Base-by-base conservation (phyloP, 345 rosid genomes). In the Eucalyptus erythrocorys region DNA sequence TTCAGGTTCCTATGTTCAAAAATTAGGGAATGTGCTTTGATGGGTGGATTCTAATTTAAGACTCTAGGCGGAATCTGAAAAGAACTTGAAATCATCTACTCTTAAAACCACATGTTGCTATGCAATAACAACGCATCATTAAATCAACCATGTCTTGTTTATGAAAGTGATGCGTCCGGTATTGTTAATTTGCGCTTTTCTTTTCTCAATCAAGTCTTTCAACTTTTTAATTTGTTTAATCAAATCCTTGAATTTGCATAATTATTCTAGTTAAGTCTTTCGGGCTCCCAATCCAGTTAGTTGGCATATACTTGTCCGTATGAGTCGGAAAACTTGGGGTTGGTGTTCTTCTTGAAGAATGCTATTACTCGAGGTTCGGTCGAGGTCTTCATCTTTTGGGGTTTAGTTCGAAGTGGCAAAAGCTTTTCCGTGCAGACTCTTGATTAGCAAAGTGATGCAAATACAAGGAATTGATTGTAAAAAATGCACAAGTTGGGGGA, bases 51-150 rank as follows among this genome's bases (percentile, higher is more conserved):
- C 22, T 1, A 50, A 1, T 50, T 17, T 50, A 1, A 51, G 1
- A 0, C 0, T 17, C 0, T 17, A 17, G 24, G 4, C 0, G 0
- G 24, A 50, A 50, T 50, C 4, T 0, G 0, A 17, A 51, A 0
- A 19, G 4, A 51, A 51, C 0, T 17, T 17, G 10, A 19, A 51
- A 51, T 51, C 0, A 0, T 51, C 24, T 17, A 19, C 10, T 1
- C 1, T 51, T 1, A 55, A 55, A 24, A 55, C 61, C 27, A 22
- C 61, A 22, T 55, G 27, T 27, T 53, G 22, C 27, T 22, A 0
- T 55, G 0, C 30, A 10, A 24, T 22, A 24, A 0, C 30, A 55
- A 55, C 13, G 0, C 0, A 51, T 51, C 55, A 51, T 19, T 2
- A 51, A 51, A 51, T 51, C 55, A 4, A 24, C 1, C 5, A 0